Percentiles rank a stretch among this genome's conserved stretches.
phyloP scores from a whole-genome alignment of 768 basidiomycete genomes.

The Phanerodontia chrysosporium region DNA sequence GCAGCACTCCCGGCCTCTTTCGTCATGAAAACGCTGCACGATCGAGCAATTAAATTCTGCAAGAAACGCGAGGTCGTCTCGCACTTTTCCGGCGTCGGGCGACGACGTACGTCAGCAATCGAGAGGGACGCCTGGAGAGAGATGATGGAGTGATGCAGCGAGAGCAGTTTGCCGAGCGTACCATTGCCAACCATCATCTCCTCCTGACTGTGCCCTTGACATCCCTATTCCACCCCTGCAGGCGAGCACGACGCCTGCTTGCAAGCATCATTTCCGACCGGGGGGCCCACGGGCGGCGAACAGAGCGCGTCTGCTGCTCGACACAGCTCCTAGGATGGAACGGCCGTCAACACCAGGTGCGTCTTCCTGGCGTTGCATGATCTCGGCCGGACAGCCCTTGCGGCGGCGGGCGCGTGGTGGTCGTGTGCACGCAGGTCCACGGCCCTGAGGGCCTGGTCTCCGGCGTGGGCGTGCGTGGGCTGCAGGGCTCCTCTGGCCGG shows the following conservation, averaged over 20 bases:
- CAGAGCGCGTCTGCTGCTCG: background rate
- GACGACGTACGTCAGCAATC: background rate
- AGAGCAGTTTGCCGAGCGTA: background rate
- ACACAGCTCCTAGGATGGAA: background rate
- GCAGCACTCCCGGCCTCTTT: background rate
- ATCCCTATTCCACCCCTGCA: background rate
- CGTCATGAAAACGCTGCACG: background rate
- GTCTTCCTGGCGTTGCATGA: background rate
- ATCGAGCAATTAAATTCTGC: background rate
- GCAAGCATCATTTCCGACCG: background rate
- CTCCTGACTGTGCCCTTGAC: background rate
- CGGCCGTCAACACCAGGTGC: background rate
- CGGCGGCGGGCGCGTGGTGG: background rate
- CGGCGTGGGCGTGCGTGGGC: background rate
- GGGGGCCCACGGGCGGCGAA: background rate
- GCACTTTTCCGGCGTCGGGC: background rate
- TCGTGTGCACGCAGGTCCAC: constrained; percentile 1
- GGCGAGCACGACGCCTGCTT: background rate
- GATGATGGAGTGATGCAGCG: background rate
- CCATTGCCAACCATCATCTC: background rate
- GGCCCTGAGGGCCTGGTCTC: background rate
- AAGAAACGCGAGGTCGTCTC: background rate
- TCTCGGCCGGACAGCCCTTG: background rate
- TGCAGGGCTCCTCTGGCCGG: background rate
- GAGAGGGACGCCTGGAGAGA: background rate